These are phyloP conservation scores for Bruguiera parviflora DNA, from an alignment of 345 rosid genomes.

Conservation along the genomic window DNA sequence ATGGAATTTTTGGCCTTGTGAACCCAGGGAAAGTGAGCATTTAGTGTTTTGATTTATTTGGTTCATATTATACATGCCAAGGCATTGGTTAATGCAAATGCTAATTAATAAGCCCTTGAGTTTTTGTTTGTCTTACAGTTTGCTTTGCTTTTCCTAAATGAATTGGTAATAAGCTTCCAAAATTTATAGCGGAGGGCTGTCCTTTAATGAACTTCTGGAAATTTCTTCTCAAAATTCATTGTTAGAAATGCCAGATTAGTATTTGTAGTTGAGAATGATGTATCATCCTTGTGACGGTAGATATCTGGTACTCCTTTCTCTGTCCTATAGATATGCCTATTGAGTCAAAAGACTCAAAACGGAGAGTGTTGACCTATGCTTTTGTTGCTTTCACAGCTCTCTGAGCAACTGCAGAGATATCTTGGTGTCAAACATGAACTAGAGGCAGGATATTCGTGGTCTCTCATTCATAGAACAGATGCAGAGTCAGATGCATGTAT, in stretches of 20 bases:
- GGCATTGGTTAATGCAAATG: too few species aligned
- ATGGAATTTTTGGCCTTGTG: too few species aligned
- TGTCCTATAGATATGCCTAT: not conserved
- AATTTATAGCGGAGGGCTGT: too few species aligned
- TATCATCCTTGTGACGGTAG: too few species aligned
- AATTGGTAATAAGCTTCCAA: too few species aligned
- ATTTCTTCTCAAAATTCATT: too few species aligned
- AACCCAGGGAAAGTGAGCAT: too few species aligned
- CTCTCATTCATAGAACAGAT: constrained; percentile 24
- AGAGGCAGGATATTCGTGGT: constrained; percentile 36
- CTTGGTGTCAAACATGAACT: constrained; percentile 31
- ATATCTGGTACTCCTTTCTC: not conserved
- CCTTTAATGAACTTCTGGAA: too few species aligned
- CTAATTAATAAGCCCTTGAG: not conserved
- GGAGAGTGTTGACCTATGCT: not conserved
- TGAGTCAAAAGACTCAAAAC: not conserved
- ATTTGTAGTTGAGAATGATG: too few species aligned
- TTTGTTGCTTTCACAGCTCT: constrained; percentile 20
- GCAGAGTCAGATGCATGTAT: constrained; percentile 8
- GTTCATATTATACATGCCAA: too few species aligned
- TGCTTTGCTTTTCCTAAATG: not conserved
- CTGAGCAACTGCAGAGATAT: constrained; percentile 30
- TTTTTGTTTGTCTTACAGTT: not conserved
- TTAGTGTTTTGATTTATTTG: too few species aligned
- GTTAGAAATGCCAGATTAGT: too few species aligned